A percentile compares a stretch with the other conserved stretches of the same genome.
phyloP scores from a whole-genome alignment of 2,329 filamentous ascomycete genomes.

The Byssothecium circinans region DNA sequence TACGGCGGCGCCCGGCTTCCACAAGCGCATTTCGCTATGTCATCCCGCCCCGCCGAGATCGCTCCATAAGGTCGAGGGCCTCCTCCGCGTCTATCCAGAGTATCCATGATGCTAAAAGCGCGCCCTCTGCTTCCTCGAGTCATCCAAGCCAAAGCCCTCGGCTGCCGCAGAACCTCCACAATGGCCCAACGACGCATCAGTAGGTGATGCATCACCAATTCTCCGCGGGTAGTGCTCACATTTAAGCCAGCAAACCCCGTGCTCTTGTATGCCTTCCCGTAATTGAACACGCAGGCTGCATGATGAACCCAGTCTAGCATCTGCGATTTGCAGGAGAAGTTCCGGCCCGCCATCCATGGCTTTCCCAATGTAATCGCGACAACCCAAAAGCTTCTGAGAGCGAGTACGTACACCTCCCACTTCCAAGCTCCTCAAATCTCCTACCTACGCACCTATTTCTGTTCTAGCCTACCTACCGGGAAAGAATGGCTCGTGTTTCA shows the following conservation, averaged over 20 bases:
- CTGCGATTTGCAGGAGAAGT: conserved; percentile 95
- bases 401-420: conserved; percentile 39
- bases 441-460: too few species aligned
- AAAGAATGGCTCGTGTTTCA: too few species aligned
- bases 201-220: conserved; percentile 21
- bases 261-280: conserved; percentile 40
- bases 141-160: conserved; percentile 4
- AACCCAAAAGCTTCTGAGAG: conserved; percentile 56
- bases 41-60: conserved; percentile 7
- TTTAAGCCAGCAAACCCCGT: conserved; percentile 40
- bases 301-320: conserved; percentile 59
- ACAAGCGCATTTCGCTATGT: conserved; percentile 4
- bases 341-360: conserved; percentile 78
- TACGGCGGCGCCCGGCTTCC: too few species aligned
- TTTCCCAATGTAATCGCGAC: conserved; percentile 71
- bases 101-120: background rate
- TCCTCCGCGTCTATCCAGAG: background rate
- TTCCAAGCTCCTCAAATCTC: background rate
- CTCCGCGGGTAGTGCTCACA: conserved; percentile 23
- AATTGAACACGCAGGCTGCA: background rate
- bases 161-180: conserved; percentile 11
- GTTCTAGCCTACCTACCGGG: too few species aligned
- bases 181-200: conserved; percentile 37
- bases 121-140: conserved; percentile 17
- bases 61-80: background rate